Conservation (phyloP, 2,329 filamentous ascomycete genomes). For the Aspergillus fumigatus region DNA sequence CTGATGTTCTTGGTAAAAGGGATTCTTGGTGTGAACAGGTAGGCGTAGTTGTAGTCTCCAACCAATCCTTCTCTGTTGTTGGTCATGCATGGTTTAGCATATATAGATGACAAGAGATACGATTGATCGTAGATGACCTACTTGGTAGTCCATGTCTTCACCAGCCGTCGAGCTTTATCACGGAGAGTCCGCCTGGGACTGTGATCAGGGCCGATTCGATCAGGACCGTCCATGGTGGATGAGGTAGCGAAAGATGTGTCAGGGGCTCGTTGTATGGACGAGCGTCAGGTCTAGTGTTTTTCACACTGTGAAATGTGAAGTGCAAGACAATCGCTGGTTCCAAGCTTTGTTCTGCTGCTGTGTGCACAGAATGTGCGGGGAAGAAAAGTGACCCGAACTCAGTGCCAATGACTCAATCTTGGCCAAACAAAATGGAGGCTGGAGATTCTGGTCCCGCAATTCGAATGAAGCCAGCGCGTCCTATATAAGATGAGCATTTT, state of each 20-base stretch:
- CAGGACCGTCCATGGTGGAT: conserved; percentile 33
- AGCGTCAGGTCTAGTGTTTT: neutral
- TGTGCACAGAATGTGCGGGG: neutral
- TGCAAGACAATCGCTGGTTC: neutral
- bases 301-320: neutral
- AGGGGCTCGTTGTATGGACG: neutral
- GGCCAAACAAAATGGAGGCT: neutral
- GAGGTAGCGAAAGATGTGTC: neutral
- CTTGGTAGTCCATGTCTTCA: conserved; percentile 41
- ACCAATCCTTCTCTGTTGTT: conserved; percentile 63
- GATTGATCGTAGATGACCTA: conserved; percentile 13
- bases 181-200: conserved; percentile 33
- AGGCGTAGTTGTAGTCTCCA: conserved; percentile 84
- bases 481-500: conserved; percentile 4
- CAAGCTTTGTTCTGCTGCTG: neutral
- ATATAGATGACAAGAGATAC: neutral
- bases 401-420: neutral
- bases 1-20: conserved; percentile 69
- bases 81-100: neutral
- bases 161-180: conserved; percentile 31
- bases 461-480: neutral
- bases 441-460: neutral
- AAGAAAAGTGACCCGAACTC: neutral
- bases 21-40: conserved; percentile 75
- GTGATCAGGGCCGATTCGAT: conserved; percentile 41